A percentile compares a stretch with the other conserved stretches of the same genome.
Conservation (phyloP, 148 eudicot genomes). For the Amaranthus cruentus region DNA sequence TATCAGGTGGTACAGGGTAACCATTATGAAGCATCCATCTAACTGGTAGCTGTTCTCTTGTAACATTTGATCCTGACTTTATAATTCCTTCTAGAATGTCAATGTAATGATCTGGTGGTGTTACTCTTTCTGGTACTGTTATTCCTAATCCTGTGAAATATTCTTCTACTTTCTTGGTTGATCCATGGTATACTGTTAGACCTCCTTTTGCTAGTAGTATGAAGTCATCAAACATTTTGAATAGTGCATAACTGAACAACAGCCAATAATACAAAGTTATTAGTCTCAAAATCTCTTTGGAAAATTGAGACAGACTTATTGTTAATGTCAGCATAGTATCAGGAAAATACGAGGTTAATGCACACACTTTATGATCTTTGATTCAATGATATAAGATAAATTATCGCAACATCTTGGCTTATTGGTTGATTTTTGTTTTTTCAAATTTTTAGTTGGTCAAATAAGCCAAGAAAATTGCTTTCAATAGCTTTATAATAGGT, state of each 20-base stretch:
- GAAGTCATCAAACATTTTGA: constrained; percentile 95
- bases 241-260: constrained; percentile 63
- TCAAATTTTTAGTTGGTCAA: no score
- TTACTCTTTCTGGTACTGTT: constrained; percentile 77
- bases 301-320: no score
- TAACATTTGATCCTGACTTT: constrained; percentile 55
- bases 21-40: constrained; percentile 98
- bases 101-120: constrained; percentile 89
- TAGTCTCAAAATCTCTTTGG: neutral
- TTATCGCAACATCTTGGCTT: no score
- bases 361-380: no score
- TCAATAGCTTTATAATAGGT: no score
- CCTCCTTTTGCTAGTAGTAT: constrained; percentile 97
- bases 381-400: no score
- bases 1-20: constrained; percentile 84
- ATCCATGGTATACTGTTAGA: constrained; percentile 80
- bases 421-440: no score
- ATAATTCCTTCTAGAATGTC: constrained; percentile 85
- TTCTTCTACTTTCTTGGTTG: constrained; percentile 83
- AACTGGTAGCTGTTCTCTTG: constrained; percentile 84
- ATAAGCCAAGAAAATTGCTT: no score
- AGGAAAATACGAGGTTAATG: no score
- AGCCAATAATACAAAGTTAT: constrained; percentile 5
- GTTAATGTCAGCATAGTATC: no score
- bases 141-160: constrained; percentile 77